These are phyloP conservation scores for Chaetomium fimeti DNA, from an alignment of 495 filamentous ascomycete genomes.

Conservation along the genomic window DNA sequence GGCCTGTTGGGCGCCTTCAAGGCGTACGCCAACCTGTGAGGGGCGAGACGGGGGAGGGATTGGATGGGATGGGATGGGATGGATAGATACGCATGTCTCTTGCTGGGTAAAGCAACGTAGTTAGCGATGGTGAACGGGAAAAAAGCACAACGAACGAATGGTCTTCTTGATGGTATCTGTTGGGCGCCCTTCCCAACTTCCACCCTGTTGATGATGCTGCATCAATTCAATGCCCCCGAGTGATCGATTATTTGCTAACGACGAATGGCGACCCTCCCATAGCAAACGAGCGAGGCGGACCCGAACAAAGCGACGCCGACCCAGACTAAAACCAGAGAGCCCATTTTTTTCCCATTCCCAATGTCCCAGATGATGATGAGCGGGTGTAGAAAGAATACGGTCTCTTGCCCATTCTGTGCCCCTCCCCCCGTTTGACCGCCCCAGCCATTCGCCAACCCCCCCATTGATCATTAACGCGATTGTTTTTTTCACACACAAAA, in stretches of 20 bases:
- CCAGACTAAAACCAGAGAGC: background rate
- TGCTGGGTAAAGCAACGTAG: no score
- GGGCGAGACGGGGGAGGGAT: background rate
- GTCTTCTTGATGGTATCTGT: no score
- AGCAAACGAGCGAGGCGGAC: background rate
- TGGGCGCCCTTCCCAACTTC: no score
- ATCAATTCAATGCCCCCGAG: no score
- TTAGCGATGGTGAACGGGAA: no score
- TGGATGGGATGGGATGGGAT: background rate
- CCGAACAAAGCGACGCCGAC: background rate
- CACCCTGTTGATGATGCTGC: no score
- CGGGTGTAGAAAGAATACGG: background rate
- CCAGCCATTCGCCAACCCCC: background rate
- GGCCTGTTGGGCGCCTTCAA: conserved; percentile 84
- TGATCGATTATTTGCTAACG: background rate
- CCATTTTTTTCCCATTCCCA: background rate
- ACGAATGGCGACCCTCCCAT: background rate
- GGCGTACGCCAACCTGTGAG: conserved; percentile 37
- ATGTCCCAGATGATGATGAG: background rate
- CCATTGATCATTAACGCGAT: conserved; percentile 2
- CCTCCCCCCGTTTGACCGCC: background rate
- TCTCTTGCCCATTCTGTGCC: background rate
- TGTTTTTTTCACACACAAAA: background rate
- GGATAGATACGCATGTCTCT: background rate
- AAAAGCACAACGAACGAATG: no score